phyloP scores from a whole-genome alignment of 192 early-diverging fungal genomes.

The Coemansia sp. region DNA sequence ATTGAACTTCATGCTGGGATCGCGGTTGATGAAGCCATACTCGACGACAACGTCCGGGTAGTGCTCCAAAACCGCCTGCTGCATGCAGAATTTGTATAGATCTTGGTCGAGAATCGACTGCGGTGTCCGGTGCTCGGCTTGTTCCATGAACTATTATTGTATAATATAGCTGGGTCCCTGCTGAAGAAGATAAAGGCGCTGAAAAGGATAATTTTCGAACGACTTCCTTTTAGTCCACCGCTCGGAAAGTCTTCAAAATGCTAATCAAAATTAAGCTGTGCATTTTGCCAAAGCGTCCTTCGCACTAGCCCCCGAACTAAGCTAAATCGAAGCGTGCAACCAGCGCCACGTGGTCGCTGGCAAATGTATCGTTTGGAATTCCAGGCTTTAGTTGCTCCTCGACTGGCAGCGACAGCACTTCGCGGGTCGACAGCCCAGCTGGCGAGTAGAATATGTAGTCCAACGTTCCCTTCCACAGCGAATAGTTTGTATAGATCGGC shows the following conservation, averaged over 20 bases:
- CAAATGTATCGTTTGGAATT: slow-evolving; percentile 38
- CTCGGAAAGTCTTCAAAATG: too few species aligned
- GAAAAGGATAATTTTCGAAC: too few species aligned
- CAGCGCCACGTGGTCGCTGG: slow-evolving; percentile 49
- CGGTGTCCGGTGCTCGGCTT: slow-evolving; percentile 17
- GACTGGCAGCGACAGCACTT: slow-evolving; percentile 34
- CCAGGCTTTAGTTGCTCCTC: slow-evolving; percentile 41
- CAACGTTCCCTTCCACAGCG: slow-evolving; percentile 49
- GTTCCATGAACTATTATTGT: not conserved
- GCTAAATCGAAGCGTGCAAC: slow-evolving; percentile 14
- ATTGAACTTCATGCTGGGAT: slow-evolving; percentile 44
- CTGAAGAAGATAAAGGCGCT: too few species aligned
- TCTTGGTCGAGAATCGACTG: slow-evolving; percentile 76
- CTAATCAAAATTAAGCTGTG: too few species aligned
- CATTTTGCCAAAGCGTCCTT: too few species aligned
- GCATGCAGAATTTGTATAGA: slow-evolving; percentile 82
- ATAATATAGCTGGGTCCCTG: too few species aligned
- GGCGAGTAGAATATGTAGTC: slow-evolving; percentile 47
- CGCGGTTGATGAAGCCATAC: slow-evolving; percentile 67
- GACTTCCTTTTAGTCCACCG: too few species aligned
- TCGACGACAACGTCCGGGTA: slow-evolving; percentile 57
- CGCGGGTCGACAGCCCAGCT: slow-evolving; percentile 7
- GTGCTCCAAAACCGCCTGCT: slow-evolving; percentile 68
- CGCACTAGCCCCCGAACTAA: too few species aligned
- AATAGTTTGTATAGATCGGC: slow-evolving; percentile 49